A percentile compares a stretch with the other conserved stretches of the same genome.
phyloP scores from a whole-genome alignment of 192 early-diverging fungal species.

The Backusella tuberculispora region DNA sequence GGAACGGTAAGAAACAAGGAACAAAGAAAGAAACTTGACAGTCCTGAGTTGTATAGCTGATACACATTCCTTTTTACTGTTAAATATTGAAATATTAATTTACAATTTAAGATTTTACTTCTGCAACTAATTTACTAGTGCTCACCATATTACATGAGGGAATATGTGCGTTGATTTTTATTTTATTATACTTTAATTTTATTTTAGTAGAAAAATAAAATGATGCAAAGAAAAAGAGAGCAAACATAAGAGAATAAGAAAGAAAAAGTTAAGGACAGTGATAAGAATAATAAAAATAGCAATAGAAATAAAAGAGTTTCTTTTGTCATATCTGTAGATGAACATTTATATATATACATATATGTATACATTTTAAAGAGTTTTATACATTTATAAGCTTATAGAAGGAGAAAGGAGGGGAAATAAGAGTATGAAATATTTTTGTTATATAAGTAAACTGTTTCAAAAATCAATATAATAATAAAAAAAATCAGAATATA shows the following conservation, averaged over 20 bases:
- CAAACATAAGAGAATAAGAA: not conserved
- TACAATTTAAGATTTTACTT: not conserved
- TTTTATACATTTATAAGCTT: not conserved
- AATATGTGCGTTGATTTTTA: not conserved
- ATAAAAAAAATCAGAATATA: not conserved
- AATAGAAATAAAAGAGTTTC: conserved; percentile 1
- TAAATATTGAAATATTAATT: not conserved
- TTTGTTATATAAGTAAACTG: not conserved
- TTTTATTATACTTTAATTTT: not conserved
- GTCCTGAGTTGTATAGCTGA: not conserved
- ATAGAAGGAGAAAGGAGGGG: not conserved
- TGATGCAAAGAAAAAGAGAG: not conserved
- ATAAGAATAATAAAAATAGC: not conserved
- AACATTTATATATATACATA: not conserved
- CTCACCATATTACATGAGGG: not conserved
- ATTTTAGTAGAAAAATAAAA: not conserved
- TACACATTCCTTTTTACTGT: not conserved
- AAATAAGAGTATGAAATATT: not conserved
- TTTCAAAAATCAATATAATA: not conserved
- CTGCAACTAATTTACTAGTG: not conserved
- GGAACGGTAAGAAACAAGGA: not conserved
- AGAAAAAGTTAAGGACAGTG: not conserved
- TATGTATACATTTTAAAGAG: not conserved
- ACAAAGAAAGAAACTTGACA: not conserved
- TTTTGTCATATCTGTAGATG: not conserved